Evolutionary conservation across 768 basidiomycete genomes (phyloP).

Genomic region (Naematelia aurantialba): DNA sequence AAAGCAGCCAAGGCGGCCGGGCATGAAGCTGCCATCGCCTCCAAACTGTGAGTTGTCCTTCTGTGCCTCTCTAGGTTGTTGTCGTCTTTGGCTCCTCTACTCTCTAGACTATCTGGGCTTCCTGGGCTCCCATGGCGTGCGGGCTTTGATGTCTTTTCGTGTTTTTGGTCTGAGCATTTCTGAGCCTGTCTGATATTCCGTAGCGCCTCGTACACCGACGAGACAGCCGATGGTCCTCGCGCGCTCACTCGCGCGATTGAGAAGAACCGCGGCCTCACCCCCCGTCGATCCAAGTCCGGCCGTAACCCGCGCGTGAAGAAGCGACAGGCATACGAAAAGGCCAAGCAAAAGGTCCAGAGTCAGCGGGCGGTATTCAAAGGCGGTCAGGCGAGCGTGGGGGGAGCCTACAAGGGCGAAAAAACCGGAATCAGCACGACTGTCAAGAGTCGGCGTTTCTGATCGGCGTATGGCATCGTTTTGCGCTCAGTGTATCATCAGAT

Average conservation of each 20-base stretch:
- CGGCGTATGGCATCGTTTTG: neutral
- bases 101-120: too few relatives aligned
- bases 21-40: constrained; percentile 60
- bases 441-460: constrained; percentile 70
- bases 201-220: constrained; percentile 44
- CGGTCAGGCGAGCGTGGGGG: constrained; percentile 63
- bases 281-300: constrained; percentile 77
- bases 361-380: constrained; percentile 93
- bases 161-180: too few relatives aligned
- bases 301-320: constrained; percentile 99
- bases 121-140: too few relatives aligned
- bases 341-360: constrained; percentile 83
- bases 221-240: constrained; percentile 66
- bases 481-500: neutral
- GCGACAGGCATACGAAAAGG: constrained; percentile 83
- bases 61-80: neutral
- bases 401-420: constrained; percentile 84
- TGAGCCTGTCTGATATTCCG: too few relatives aligned
- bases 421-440: constrained; percentile 87
- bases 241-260: constrained; percentile 85
- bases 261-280: constrained; percentile 90
- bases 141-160: too few relatives aligned
- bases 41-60: constrained; percentile 27
- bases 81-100: neutral
- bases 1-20: constrained; percentile 76